These are phyloP conservation scores for Cryptococcus sp. DNA, from an alignment of 1,284 basidiomycete species.

Conservation along the genomic window DNA sequence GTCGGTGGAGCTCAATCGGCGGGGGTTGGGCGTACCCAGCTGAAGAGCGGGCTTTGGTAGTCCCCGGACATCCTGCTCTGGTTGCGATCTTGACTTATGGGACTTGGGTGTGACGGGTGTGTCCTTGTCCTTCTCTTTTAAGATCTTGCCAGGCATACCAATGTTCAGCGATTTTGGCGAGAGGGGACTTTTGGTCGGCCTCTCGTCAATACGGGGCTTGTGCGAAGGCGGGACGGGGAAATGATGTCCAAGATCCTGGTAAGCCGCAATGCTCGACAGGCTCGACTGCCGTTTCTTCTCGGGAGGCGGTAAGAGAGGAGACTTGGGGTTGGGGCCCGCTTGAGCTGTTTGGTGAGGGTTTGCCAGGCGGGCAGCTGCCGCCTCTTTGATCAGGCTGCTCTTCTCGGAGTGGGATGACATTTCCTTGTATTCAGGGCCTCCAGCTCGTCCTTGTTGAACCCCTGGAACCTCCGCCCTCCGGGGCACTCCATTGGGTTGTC, in stretches of 20 bases:
- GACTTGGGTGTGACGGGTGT: background rate
- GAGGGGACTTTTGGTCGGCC: background rate
- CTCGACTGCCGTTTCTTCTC: constrained; percentile 7
- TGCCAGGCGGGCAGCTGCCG: no score
- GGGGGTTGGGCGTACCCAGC: background rate
- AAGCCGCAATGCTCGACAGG: constrained; percentile 7
- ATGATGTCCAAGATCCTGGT: constrained; percentile 7
- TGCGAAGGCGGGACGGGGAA: constrained; percentile 13
- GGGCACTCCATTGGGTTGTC: background rate
- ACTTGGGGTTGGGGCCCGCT: no score
- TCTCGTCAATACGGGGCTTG: background rate
- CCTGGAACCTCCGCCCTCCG: background rate
- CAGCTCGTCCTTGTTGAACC: background rate
- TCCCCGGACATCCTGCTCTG: background rate
- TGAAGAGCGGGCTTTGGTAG: background rate
- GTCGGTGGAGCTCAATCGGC: background rate
- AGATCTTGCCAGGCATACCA: background rate
- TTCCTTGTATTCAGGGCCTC: background rate
- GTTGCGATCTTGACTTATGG: background rate
- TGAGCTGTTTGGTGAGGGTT: no score
- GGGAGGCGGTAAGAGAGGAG: no score
- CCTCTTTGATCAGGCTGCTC: background rate
- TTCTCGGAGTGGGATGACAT: background rate
- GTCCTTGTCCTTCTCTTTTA: background rate
- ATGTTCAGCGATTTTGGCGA: background rate